Evolutionary conservation across 2,329 filamentous ascomycete genomes (phyloP), one percentile per base, ranked within the genome.

Genomic region (Aspergillus alliaceus): DNA sequence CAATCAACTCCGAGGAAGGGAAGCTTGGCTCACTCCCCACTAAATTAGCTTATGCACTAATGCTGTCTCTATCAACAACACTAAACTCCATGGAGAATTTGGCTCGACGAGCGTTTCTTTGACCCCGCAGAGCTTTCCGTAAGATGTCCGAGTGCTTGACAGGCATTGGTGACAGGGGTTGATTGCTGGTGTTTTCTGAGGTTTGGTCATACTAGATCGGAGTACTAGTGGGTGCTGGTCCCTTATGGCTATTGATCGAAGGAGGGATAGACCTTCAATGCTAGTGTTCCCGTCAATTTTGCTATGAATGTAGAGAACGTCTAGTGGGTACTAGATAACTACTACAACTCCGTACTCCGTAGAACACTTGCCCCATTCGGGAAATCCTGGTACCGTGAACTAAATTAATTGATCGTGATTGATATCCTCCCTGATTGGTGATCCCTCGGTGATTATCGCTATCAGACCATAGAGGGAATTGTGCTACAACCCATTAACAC

Each of bases 21-120:
- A 62, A 66, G 62, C 65, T 69, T 69, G 67, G 66, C 67, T 61
- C 57, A 53, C 5, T n/a, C 44, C 48, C 55, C 29, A 51, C 62
- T 62, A 61, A 53, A 29, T 52, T 64, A 62, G 59, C 54, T 53
- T 37, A n/a, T 1, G 1, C 42, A 18, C 42, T 53, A 40, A 42
- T 25, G 27, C 39, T 53, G 37, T 44, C 18, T 32, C 15, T 18
- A 40, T 53, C 27, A 48, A 31, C 20, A 39, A 46, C 12, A 20
- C 22, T 53, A 27, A 29, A 27, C 35, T 40, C 14, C 18, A n/a
- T 14, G 7, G 14, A 24, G 25, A n/a, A 46, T 44, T 18, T 44
- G 42, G n/a, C 42, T 46, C 4, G 11, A 2, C 7, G 14, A 25
- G 12, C 44, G 6, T 6, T 31, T 48, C 44, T 22, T 27, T 8